Evolutionary conservation across 192 early-diverging fungal species (phyloP).

Genomic region (Dissophora globulifera): DNA sequence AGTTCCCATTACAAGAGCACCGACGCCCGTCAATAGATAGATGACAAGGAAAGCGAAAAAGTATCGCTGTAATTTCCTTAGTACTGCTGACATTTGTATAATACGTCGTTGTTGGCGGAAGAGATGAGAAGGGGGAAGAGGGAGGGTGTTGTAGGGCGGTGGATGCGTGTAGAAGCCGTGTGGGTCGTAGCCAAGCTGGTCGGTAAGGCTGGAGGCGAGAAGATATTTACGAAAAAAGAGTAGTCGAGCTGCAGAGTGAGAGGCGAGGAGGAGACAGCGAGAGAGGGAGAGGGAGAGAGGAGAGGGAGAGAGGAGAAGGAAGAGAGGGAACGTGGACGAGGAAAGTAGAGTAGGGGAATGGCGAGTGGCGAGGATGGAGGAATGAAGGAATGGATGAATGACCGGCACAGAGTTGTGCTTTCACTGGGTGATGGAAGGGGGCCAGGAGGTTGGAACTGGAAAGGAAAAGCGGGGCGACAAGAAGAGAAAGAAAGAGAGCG

Average conservation of each 20-base stretch:
- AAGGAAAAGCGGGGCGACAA: neutral
- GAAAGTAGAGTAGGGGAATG: neutral
- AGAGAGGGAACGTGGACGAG: neutral
- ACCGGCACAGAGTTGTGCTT: too few relatives aligned
- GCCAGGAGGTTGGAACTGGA: too few relatives aligned
- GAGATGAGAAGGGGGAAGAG: neutral
- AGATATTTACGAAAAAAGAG: neutral
- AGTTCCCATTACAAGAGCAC: conserved; percentile 27
- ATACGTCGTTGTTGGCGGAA: neutral
- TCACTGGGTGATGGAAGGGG: too few relatives aligned
- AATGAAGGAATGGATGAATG: too few relatives aligned
- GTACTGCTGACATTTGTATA: conserved; percentile 9
- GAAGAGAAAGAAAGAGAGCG: neutral
- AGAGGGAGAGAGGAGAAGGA: neutral
- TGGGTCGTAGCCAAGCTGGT: neutral
- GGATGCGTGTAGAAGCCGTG: neutral
- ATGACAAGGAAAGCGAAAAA: conserved; percentile 32
- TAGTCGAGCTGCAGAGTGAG: neutral
- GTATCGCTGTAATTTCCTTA: conserved; percentile 38
- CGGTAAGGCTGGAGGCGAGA: too few relatives aligned
- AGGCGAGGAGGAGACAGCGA: neutral
- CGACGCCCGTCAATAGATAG: conserved; percentile 33
- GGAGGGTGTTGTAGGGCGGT: too few relatives aligned
- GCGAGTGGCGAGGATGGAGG: too few relatives aligned
- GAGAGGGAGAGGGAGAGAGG: neutral